Conservation (phyloP, 768 basidiomycete genomes). For the Neoboletus brunneissimus region DNA sequence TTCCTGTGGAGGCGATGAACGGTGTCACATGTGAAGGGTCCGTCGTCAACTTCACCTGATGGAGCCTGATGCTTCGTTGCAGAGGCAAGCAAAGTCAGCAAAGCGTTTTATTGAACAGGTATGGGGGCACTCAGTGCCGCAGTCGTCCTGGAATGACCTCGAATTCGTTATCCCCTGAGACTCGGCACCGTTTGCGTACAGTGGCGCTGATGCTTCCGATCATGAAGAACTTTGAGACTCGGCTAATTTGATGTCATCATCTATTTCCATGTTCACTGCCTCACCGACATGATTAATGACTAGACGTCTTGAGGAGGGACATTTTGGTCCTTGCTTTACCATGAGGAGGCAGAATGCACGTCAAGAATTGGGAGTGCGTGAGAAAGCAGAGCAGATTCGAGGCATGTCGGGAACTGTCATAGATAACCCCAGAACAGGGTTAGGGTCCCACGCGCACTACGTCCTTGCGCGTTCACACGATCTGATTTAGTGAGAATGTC, state of each 20-base stretch:
- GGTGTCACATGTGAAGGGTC: conserved; percentile 3
- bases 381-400: neutral
- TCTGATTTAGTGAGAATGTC: conserved; percentile 24
- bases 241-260: too few relatives aligned
- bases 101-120: too few relatives aligned
- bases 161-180: too few relatives aligned
- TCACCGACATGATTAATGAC: too few relatives aligned
- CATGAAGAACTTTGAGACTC: too few relatives aligned
- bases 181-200: too few relatives aligned
- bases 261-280: neutral
- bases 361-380: neutral
- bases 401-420: neutral
- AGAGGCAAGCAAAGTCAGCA: neutral
- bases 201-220: too few relatives aligned
- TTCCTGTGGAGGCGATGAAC: conserved; percentile 19
- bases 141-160: too few relatives aligned
- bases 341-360: neutral
- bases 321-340: neutral
- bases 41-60: conserved; percentile 6
- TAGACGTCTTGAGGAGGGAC: too few relatives aligned
- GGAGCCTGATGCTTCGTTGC: conserved; percentile 21
- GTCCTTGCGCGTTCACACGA: conserved; percentile 18
- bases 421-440: conserved; percentile 23
- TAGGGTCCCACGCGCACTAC: conserved; percentile 20
- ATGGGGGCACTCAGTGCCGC: too few relatives aligned